These are phyloP conservation scores for Hypericum androsaemum DNA, from an alignment of 345 rosid genomes.

Conservation along the genomic window DNA sequence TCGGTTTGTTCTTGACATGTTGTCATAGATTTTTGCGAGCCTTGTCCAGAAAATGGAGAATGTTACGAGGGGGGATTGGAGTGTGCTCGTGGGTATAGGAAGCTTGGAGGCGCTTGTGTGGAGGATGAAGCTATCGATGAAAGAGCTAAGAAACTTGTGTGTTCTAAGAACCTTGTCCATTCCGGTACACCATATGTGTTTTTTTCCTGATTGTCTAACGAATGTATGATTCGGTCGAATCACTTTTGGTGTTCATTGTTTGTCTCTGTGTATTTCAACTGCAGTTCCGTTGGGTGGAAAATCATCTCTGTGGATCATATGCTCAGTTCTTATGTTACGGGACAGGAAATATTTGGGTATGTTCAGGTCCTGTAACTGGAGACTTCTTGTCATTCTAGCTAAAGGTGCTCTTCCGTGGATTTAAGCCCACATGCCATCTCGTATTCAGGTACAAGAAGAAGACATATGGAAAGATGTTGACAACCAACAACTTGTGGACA, in stretches of 20 bases:
- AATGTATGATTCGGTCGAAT: not conserved
- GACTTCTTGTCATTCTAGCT: too few relatives aligned
- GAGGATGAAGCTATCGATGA: constrained; percentile 74
- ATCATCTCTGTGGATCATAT: constrained; percentile 43
- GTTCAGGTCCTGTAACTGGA: constrained; percentile 9
- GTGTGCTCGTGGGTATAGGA: constrained; percentile 55
- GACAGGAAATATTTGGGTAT: constrained; percentile 59
- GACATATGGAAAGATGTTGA: constrained; percentile 50
- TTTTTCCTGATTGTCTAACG: not conserved
- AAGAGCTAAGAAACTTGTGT: constrained; percentile 67
- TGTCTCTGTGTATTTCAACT: constrained; percentile 16
- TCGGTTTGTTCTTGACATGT: not conserved
- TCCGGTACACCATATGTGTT: constrained; percentile 12
- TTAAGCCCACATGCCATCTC: not conserved
- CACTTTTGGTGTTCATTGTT: constrained; percentile 13
- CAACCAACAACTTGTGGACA: constrained; percentile 25
- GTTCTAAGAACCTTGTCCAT: constrained; percentile 27
- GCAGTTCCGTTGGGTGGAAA: constrained; percentile 54
- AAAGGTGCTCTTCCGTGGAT: too few relatives aligned
- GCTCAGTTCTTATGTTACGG: constrained; percentile 58
- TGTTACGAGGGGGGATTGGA: constrained; percentile 59
- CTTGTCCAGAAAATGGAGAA: constrained; percentile 63
- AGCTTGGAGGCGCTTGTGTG: constrained; percentile 46
- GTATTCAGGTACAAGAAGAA: constrained; percentile 46
- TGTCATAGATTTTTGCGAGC: constrained; percentile 59